Evolutionary conservation across 495 filamentous ascomycete genomes (phyloP).

Genomic region (Neurospora sp.): DNA sequence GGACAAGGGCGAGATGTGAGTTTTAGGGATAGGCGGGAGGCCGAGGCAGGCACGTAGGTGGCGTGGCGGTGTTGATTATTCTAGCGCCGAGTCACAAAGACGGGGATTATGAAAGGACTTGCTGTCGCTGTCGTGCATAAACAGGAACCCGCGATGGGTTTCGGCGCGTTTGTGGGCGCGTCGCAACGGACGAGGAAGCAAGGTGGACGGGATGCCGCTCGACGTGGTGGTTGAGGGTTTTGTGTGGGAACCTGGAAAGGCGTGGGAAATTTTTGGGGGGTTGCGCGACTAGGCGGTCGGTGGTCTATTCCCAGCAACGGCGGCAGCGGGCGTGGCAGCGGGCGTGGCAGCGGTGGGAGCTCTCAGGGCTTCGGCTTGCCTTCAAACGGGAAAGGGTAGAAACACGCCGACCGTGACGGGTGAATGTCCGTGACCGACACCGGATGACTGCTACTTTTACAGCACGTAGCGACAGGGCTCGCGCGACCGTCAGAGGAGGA

Average conservation of each 20-base stretch:
- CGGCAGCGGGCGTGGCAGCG: not conserved
- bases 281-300: slow-evolving; percentile 1
- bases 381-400: not conserved
- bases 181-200: not conserved
- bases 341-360: not conserved
- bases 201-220: not conserved
- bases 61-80: not conserved
- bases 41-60: not conserved
- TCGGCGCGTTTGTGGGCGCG: slow-evolving; percentile 2
- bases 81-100: not conserved
- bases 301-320: not conserved
- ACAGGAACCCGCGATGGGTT: slow-evolving; percentile 2
- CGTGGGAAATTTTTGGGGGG: slow-evolving; percentile 6
- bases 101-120: not conserved
- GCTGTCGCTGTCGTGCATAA: slow-evolving; percentile 1
- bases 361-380: not conserved
- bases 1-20: not conserved
- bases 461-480: not conserved
- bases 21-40: not conserved
- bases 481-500: not conserved
- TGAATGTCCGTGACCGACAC: not conserved
- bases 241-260: slow-evolving; percentile 2
- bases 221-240: not conserved
- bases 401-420: not conserved
- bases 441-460: not conserved